Evolutionary conservation across 345 rosid species (phyloP), one percentile per base, ranked within the genome.

Genomic region (Syzygium jambos): DNA sequence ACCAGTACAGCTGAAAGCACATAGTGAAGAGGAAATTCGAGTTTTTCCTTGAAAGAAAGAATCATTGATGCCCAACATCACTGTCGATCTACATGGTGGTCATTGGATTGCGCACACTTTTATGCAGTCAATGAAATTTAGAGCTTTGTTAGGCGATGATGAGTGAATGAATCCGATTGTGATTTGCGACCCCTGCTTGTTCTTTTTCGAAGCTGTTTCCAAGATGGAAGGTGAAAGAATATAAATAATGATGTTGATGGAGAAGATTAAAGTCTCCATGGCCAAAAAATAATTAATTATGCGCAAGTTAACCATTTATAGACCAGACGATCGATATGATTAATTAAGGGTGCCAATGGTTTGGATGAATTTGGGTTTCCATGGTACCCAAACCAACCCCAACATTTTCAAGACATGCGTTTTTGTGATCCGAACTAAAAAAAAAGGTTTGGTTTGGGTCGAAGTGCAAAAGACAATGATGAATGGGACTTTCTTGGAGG

Each of bases 381-480:
- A 27, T 23, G 4, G 25, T 57, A 25, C 30, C 11, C 29, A 25
- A 57, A 57, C 30, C 0, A 0, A 57, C 30, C 15, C 30, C 9
- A 56, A 23, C 25, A 23, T 23, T 11, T 59, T 59, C 12, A 8
- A 29, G 11, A 61, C 4, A 15, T 13, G 30, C 2, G 34, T 15
- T 0, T n/a, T 6, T 61, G 73, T 14, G 30, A 12, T n/a, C 73
- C 17, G 15, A 61, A 7, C 9, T 6, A 52, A 52, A 52, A 12
- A 14, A 14, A 15, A 15, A 5, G 17, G 9, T n/a, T 61, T 2
- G 38, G 0, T 61, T 11, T 5, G 4, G 34, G 2, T 27, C 2
- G 3, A 6, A 17, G 2, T 61, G 4, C 73, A 61, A 6, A n/a
- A 61, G 73, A n/a, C 19, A 61, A 61, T 2, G 21, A 7, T n/a